Evolutionary conservation across 257 asterid genomes (phyloP).

Genomic region (Solanum chaucha): DNA sequence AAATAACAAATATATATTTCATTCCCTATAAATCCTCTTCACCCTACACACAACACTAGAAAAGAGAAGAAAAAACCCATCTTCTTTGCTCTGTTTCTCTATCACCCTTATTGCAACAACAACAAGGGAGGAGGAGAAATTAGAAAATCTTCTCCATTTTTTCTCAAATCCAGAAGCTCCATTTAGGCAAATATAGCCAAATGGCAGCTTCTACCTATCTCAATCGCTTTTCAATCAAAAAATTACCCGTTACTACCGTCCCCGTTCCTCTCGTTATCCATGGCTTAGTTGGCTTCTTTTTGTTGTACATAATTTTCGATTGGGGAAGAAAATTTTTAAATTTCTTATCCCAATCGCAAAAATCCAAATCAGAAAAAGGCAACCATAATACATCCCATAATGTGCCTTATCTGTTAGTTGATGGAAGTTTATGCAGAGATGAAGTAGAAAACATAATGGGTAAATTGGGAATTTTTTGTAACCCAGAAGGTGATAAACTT

Average conservation of each 20-base stretch:
- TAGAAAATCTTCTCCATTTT: background rate
- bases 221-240: background rate
- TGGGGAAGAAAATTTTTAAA: background rate
- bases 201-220: background rate
- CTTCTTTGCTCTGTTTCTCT: background rate
- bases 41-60: background rate
- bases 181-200: background rate
- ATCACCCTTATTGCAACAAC: background rate
- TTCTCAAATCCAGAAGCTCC: background rate
- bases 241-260: background rate
- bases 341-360: background rate
- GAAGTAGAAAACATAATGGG: constrained; percentile 1
- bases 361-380: background rate
- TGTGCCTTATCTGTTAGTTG: background rate
- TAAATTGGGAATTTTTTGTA: background rate
- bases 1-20: too few relatives aligned
- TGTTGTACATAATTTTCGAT: background rate
- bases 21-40: background rate
- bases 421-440: background rate
- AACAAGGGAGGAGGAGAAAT: background rate
- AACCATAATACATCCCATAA: background rate
- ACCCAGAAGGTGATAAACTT: background rate
- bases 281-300: constrained; percentile 1
- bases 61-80: background rate
- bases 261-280: background rate